phyloP scores from a whole-genome alignment of 257 asterid genomes.

The Mentha longifolia region DNA sequence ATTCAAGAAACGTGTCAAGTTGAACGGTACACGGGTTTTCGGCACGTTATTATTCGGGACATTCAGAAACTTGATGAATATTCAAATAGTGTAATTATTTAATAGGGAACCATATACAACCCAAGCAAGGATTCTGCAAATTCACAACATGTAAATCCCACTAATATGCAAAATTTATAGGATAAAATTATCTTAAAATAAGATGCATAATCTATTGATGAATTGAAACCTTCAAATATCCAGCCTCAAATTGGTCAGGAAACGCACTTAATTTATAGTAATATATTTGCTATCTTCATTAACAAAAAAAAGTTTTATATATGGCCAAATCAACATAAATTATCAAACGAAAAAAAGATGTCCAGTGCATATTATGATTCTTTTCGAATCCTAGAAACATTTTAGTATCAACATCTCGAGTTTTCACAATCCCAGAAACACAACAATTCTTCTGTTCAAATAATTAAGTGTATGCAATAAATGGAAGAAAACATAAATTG shows the following conservation, averaged over 20 bases:
- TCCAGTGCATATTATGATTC: neutral
- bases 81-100: neutral
- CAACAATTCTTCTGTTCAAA: neutral
- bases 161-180: neutral
- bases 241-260: neutral
- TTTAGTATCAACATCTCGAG: no score
- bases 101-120: neutral
- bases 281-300: conserved; percentile 3
- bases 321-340: neutral
- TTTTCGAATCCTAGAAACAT: no score
- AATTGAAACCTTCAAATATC: neutral
- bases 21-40: no score
- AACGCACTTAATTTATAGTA: no score
- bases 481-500: neutral
- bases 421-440: neutral
- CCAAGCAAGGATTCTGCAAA: neutral
- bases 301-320: neutral
- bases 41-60: neutral
- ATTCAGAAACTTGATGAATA: neutral
- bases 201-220: neutral
- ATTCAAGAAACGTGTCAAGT: no score
- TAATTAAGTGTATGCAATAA: neutral
- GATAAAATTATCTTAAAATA: neutral
- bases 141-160: conserved; percentile 2
- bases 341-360: neutral